Evolutionary conservation across 441 rosid species (phyloP), one percentile per base, ranked within the genome.

Genomic region (Adansonia gregorii): DNA sequence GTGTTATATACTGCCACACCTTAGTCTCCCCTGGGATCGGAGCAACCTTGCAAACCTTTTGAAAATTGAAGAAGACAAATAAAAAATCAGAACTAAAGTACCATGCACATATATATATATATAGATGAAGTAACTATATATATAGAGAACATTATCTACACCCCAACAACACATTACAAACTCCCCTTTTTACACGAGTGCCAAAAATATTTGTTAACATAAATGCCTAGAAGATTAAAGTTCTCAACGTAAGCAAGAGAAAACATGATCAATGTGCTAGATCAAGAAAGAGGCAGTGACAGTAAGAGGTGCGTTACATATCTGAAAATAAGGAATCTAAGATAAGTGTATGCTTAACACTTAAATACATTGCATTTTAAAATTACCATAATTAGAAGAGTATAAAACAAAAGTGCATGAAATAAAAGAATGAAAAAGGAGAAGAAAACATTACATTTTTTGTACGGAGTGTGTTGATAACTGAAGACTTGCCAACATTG

Each of bases 11-110:
- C 76, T 94, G 98, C 98, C 99, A 96, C 68, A 94, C 98, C 85
- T 94, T 94, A 8, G 99, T 96, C 89, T 94, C 98, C 76, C 98
- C 98, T 0, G 98, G 98, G 79, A 94, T 94, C 45, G 98, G 98
- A 81, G 98, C 99, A 78, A 92, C 99, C 86, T 92, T 96, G 90
- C 99, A 94, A 76, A 96, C 98, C 99, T 95, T 39, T 49, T 31
- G 20, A 27, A 78, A 72, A 46, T 8, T 45, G 5, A 46, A 54
- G 75, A 27, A 22, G 56, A 73, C 41, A n/a, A 35, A 77, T 75
- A 46, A 43, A 61, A 46, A 15, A 63, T 6, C 22, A 15, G 9
- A 60, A 61, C 56, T 27, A 8, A 20, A 19, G 35, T 22, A 56
- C n/a, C 39, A 0, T 0, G 4, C 12, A 10, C n/a, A n/a, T n/a